Evolutionary conservation across 1,284 basidiomycete species (phyloP).

Genomic region (Cryptococcus hybrid): DNA sequence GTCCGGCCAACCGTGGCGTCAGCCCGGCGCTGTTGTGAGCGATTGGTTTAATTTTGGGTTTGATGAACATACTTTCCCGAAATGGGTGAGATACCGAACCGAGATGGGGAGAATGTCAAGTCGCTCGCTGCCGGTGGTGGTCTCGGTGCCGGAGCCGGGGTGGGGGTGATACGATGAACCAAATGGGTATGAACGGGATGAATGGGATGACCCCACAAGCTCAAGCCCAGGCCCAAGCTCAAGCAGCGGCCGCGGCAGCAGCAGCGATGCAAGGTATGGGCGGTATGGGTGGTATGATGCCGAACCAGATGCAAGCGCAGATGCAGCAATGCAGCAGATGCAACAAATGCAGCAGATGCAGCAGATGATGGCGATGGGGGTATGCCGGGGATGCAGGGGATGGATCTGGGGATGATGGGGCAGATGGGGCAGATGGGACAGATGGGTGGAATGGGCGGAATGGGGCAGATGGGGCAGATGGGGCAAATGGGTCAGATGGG

Average conservation of each 20-base stretch:
- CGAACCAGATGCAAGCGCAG: slow-evolving; percentile 37
- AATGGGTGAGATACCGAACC: slow-evolving; percentile 81
- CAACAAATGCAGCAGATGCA: slow-evolving; percentile 24
- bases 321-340: slow-evolving; percentile 20
- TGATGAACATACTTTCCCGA: slow-evolving; percentile 93
- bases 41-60: slow-evolving; percentile 99
- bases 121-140: slow-evolving; percentile 23
- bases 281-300: slow-evolving; percentile 1
- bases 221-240: slow-evolving; percentile 26
- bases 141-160: no score
- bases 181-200: slow-evolving; percentile 15
- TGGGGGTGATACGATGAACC: slow-evolving; percentile 7
- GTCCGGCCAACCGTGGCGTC: slow-evolving; percentile 77
- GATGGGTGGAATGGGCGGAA: slow-evolving; percentile 13
- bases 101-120: slow-evolving; percentile 62
- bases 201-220: background rate
- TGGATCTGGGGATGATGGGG: background rate
- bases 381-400: slow-evolving; percentile 12
- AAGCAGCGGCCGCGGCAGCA: slow-evolving; percentile 37
- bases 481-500: slow-evolving; percentile 10
- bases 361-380: slow-evolving; percentile 44
- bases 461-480: slow-evolving; percentile 10
- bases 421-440: slow-evolving; percentile 16
- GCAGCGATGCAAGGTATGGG: slow-evolving; percentile 44
- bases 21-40: slow-evolving; percentile 87